These are phyloP conservation scores for Paramyrothecium roridum DNA, from an alignment of 2,329 filamentous ascomycete genomes.

Conservation along the genomic window DNA sequence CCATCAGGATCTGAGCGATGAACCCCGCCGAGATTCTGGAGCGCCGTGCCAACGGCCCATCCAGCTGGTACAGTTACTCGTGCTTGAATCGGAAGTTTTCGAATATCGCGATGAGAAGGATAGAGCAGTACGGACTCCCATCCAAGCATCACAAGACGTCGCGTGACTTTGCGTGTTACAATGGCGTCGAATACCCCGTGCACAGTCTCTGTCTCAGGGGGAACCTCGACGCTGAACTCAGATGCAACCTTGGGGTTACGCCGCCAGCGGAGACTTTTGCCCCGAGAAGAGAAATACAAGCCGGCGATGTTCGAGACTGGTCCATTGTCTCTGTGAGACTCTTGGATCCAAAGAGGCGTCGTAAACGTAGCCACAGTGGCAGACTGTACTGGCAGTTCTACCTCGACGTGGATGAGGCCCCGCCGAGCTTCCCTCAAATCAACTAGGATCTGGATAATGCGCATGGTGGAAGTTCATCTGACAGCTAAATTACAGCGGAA, in stretches of 20 bases:
- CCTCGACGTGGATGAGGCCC: conserved; percentile 2
- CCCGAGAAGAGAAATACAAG: background rate
- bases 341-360: conserved; percentile 6
- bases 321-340: conserved; percentile 2
- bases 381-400: conserved; percentile 3
- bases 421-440: conserved; percentile 5
- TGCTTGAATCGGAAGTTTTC: conserved; percentile 1
- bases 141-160: conserved; percentile 4
- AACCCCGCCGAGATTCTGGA: background rate
- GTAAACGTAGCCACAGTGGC: conserved; percentile 2
- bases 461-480: background rate
- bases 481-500: background rate
- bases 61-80: background rate
- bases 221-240: conserved; percentile 6
- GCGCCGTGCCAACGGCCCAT: conserved; percentile 4
- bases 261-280: conserved; percentile 3
- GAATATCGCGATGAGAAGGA: background rate
- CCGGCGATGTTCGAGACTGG: conserved; percentile 3
- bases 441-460: conserved; percentile 2
- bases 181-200: conserved; percentile 6
- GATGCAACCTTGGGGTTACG: conserved; percentile 2
- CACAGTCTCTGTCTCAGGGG: conserved; percentile 1
- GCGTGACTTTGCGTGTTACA: background rate
- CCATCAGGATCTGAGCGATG: background rate
- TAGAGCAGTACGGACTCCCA: conserved; percentile 6